Evolutionary conservation across 1,139 yeast species (phyloP).

Genomic region (Pichia sp.): DNA sequence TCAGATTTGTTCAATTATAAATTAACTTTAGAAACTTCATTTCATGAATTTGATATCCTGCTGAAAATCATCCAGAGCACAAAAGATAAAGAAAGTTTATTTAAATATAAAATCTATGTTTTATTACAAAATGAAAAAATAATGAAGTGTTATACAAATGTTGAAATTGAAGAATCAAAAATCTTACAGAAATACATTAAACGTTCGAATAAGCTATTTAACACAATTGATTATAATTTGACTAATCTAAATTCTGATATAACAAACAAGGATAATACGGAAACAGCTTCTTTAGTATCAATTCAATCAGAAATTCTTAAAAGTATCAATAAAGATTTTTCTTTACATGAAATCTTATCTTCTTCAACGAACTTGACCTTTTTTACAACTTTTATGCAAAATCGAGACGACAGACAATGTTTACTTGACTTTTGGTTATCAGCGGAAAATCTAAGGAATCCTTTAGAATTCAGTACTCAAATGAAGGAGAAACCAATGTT

Average conservation of each 20-base stretch:
- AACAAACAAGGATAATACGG: not conserved
- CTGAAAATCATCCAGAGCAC: constrained; percentile 3
- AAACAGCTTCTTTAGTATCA: too few relatives aligned
- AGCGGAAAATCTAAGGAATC: constrained; percentile 64
- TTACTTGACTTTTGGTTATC: constrained; percentile 59
- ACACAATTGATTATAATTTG: constrained; percentile 2
- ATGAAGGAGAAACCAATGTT: not conserved
- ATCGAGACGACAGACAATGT: constrained; percentile 34
- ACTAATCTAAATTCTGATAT: not conserved
- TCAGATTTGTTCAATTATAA: constrained; percentile 4
- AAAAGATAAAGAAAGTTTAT: constrained; percentile 29
- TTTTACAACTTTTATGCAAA: constrained; percentile 54
- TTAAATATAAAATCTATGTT: constrained; percentile 39
- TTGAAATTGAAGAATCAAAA: constrained; percentile 9
- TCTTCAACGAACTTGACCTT: constrained; percentile 43
- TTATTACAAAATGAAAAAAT: constrained; percentile 26
- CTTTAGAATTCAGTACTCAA: constrained; percentile 40
- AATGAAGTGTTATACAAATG: not conserved
- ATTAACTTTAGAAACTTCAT: constrained; percentile 1
- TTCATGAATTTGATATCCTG: constrained; percentile 3
- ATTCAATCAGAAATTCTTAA: not conserved
- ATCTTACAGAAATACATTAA: constrained; percentile 3
- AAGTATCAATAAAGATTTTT: not conserved
- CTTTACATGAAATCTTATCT: constrained; percentile 36
- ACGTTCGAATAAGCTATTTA: constrained; percentile 1